Base-by-base conservation (phyloP, 1,139 yeast species). In the Scheffersomyces stambukii region DNA sequence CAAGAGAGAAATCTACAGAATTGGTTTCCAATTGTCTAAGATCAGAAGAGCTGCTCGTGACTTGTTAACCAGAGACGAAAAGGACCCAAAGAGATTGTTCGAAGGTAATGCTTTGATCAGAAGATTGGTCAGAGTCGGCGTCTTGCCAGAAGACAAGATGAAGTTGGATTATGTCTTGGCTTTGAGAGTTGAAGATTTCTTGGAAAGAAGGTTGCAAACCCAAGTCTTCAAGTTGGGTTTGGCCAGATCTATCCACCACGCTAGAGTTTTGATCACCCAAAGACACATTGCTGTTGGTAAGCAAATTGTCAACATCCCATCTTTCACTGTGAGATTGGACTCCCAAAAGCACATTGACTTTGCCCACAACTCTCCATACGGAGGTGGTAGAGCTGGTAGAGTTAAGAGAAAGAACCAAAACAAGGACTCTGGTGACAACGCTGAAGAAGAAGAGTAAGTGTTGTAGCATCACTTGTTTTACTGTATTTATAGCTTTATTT, bases 1-100 rank as follows among this genome's bases (percentile, higher is more conserved):
- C 96, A 91, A 91, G 89, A 86, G 94, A 70, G 98, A 91, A 77
- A 86, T 91, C 72, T 88, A 89, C 94, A 84, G 96, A 81, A 85
- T 89, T 69, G 89, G 88, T 68, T 86, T 82, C 81, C 96, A 91
- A 77, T 86, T 91, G 66, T 91, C 99, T 51, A 91, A 91, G 83
- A 91, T 91, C 69, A 91, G 99, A 80, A 88, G 98, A 80, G 98
- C 98, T 69, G 99, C 99, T 65, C 95, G 99, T 83, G 97, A 93
- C 66, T 80, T 91, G 64, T 83, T 91, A 74, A 91, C 98, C 77
- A 88, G 96, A 79, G 98, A 91, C 60, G 98, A 91, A 79, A 91
- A 91, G 81, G 98, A 91, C 75, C 96, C 96, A 79, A 91, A 88
- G 85, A 89, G 99, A 80, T 83, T 91, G 64, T 91, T 91, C 79